phyloP scores from a whole-genome alignment of 2,329 filamentous ascomycete species.

The Mycogone perniciosa region DNA sequence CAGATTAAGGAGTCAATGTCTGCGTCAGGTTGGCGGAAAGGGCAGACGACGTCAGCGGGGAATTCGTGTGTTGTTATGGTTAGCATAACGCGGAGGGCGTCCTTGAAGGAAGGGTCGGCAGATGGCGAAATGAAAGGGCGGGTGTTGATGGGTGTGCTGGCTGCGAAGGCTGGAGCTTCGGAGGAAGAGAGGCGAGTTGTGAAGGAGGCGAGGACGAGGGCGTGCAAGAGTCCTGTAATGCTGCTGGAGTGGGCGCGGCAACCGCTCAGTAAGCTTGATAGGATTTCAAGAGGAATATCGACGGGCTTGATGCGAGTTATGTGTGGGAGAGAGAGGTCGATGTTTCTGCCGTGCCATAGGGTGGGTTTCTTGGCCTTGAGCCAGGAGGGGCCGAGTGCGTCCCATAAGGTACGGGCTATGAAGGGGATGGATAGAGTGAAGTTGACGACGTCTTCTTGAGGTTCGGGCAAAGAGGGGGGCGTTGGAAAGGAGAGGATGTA shows the following conservation, averaged over 20 bases:
- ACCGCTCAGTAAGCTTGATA: constrained; percentile 29
- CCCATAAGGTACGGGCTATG: constrained; percentile 36
- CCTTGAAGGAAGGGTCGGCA: constrained; percentile 23
- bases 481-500: constrained; percentile 26
- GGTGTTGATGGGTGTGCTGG: constrained; percentile 39
- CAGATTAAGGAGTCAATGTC: constrained; percentile 33
- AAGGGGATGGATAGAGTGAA: constrained; percentile 36
- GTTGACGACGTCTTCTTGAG: constrained; percentile 36
- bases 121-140: constrained; percentile 30
- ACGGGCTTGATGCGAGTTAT: constrained; percentile 32
- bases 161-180: constrained; percentile 29
- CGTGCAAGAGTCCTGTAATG: constrained; percentile 44
- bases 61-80: constrained; percentile 29
- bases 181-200: constrained; percentile 29
- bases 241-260: constrained; percentile 38
- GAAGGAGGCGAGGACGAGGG: constrained; percentile 37
- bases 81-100: constrained; percentile 35
- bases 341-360: constrained; percentile 33
- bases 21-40: constrained; percentile 18
- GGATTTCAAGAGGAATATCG: constrained; percentile 24
- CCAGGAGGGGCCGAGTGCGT: constrained; percentile 33
- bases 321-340: constrained; percentile 31
- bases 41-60: constrained; percentile 17
- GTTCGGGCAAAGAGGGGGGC: constrained; percentile 27
- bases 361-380: constrained; percentile 24